Base-by-base conservation (phyloP, 805 yeast species). In the Candida verbasci region DNA sequence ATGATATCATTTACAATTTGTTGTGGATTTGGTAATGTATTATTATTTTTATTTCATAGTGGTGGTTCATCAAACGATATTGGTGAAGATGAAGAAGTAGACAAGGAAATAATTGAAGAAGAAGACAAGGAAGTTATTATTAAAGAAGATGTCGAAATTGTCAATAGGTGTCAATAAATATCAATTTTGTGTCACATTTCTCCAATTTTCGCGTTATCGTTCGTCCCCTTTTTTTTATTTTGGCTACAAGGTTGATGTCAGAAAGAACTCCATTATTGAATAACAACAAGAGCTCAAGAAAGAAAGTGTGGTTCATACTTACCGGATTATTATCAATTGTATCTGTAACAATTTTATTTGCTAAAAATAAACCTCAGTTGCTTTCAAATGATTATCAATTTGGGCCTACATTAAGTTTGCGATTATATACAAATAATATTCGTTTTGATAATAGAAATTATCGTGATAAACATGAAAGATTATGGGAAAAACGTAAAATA, bases 381-480 rank as follows among this genome's bases (percentile, higher is more conserved):
- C 4, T 23, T 3, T 17, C 22, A 6, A 31, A 24, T 17, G 34
- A 31, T 31, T 31, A 31, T 24, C 34, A 31, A 24, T 30, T 37
- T 23, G 44, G 44, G 14, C 35, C 41, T 6, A 42, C 47, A 2
- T 35, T 56, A n/a, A 44, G 42, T 9, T 26, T 50, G 6, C 39
- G 62, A 12, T 32, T 53, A 3, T 72, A 70, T 46, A 62, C 72
- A 16, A 65, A 72, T 44, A 72, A 72, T 43, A 67, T 72, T 34
- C 52, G 78, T 22, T 68, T 51, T 39, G 76, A 70, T 40, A 68
- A 68, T 45, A 43, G 32, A 20, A 28, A 37, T 15, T 41, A 50
- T 17, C 52, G 56, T 0, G 64, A 48, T 27, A 43, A 49, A 6
- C 65, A 63, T 11, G 82, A 76, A 47, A 45, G 48, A 35, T 62